Evolutionary conservation across 345 rosid genomes (phyloP).

Genomic region (Citrus medica): DNA sequence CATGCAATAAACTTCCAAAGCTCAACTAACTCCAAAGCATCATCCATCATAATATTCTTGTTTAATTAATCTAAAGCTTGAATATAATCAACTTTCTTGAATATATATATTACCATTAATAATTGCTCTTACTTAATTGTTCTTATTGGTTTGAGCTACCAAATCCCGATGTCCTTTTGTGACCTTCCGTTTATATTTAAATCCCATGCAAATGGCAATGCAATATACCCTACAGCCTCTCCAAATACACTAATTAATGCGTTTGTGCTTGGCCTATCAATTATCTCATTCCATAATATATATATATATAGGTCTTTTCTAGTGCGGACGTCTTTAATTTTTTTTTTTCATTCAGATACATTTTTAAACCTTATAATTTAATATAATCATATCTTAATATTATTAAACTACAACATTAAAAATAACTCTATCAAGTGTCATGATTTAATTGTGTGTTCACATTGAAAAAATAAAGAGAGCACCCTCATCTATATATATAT

Average conservation of each 20-base stretch:
- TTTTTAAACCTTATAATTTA: too few relatives aligned
- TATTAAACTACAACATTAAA: background rate
- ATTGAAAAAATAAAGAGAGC: too few relatives aligned
- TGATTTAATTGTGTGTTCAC: too few relatives aligned
- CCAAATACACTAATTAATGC: constrained; percentile 11
- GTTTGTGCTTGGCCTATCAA: background rate
- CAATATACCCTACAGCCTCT: background rate
- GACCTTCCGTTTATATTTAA: constrained; percentile 8
- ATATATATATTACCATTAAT: background rate
- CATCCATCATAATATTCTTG: background rate
- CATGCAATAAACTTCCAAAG: constrained; percentile 37
- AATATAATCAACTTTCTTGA: background rate
- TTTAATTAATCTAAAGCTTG: background rate
- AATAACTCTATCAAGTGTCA: rapidly evolving
- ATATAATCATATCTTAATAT: background rate
- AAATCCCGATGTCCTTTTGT: constrained; percentile 29
- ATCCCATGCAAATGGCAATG: constrained; percentile 7
- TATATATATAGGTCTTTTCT: too few relatives aligned
- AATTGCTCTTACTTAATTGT: background rate
- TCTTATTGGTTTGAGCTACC: constrained; percentile 29
- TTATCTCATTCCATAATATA: too few relatives aligned
- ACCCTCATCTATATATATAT: too few relatives aligned
- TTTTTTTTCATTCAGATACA: too few relatives aligned
- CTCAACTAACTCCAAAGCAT: background rate
- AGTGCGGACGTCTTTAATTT: rapidly evolving